Evolutionary conservation across 1,139 yeast species (phyloP), one percentile per base, ranked within the genome.

Genomic region (Zhuliangozyma parablackwelliae): DNA sequence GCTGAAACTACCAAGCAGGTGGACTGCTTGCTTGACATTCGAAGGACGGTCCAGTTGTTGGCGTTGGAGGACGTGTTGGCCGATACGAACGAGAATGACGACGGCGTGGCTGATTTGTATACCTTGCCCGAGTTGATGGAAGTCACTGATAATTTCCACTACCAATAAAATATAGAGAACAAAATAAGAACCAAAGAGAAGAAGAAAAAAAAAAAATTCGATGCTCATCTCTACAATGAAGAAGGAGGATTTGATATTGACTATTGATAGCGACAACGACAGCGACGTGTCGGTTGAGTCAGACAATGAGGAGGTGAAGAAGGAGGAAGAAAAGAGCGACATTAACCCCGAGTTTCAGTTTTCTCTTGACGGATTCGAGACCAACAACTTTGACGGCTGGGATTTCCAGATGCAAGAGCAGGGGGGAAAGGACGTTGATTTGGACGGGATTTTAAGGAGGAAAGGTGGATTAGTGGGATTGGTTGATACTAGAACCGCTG

Each of bases 381-480:
- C 70, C 2, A 54, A 66, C 5, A 66, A 63, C 12, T 79, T 83
- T 38, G 79, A 78, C 33, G 96, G 95, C 3, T 89, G 96, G 96
- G 89, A 87, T 48, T 86, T 87, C 55, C 76, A 69, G 31, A 75
- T 73, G 11, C 76, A 70, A 36, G 61, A n/a, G 59, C 61, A 26
- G 55, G 54, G 20, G 50, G 46, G 12, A 11, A 40, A 73, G 46
- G 87, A 80, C 40, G 96, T 89, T n/a, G 94, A 88, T 63, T 69
- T 89, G 48, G 96, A 89, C 53, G 81, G 80, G 23, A 89, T 89
- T 40, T 83, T 89, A 50, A 79, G 83, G 63, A 75, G 90, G 59
- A 83, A 82, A 51, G 90, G 92, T 59, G 90, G 89, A 33, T 65
- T 82, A 39, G 73, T 80, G 21, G 73, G 75, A 38, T 57, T 79